A percentile compares a stretch with the other conserved stretches of the same genome.
phyloP scores from a whole-genome alignment of 176 grass and related monocot species.

The Oryza glaberrima region DNA sequence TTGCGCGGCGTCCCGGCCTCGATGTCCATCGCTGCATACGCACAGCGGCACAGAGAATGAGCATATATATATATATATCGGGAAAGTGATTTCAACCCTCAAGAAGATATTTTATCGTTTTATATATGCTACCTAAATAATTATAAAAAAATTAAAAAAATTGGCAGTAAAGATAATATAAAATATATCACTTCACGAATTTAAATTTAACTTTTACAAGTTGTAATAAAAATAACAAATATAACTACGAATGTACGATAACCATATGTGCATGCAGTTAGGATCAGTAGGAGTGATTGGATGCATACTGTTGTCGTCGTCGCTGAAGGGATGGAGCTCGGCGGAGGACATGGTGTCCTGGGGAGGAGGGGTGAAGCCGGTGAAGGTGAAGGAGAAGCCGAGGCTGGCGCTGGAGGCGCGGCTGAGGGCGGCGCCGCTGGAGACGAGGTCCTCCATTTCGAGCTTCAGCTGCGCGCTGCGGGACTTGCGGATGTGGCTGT shows the following conservation, averaged over 20 bases:
- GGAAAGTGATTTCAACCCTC: too few species aligned
- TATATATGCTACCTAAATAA: accelerated
- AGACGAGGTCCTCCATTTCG: constrained; percentile 76
- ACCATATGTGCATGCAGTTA: too few species aligned
- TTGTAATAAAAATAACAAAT: too few species aligned
- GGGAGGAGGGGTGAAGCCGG: constrained; percentile 88
- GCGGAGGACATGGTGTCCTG: constrained; percentile 47
- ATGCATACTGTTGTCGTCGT: constrained; percentile 60
- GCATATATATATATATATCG: too few species aligned
- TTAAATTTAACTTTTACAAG: too few species aligned
- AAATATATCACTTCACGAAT: too few species aligned
- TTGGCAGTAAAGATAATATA: too few species aligned
- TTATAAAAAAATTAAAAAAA: too few species aligned
- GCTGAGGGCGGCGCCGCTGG: constrained; percentile 79
- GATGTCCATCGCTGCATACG: constrained; percentile 55
- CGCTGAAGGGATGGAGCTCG: constrained; percentile 52
- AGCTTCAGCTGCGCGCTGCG: constrained; percentile 83
- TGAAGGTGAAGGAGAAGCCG: constrained; percentile 96
- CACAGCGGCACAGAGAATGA: too few species aligned
- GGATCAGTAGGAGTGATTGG: too few species aligned
- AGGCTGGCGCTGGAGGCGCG: constrained; percentile 97
- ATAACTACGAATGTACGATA: too few species aligned
- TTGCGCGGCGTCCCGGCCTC: constrained; percentile 55
- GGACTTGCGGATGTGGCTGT: constrained; percentile 73
- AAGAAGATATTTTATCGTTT: too few species aligned